Evolutionary conservation across 306 rosid species (phyloP), one percentile per base, ranked within the genome.

Genomic region (Astragalus glycyphyllos): DNA sequence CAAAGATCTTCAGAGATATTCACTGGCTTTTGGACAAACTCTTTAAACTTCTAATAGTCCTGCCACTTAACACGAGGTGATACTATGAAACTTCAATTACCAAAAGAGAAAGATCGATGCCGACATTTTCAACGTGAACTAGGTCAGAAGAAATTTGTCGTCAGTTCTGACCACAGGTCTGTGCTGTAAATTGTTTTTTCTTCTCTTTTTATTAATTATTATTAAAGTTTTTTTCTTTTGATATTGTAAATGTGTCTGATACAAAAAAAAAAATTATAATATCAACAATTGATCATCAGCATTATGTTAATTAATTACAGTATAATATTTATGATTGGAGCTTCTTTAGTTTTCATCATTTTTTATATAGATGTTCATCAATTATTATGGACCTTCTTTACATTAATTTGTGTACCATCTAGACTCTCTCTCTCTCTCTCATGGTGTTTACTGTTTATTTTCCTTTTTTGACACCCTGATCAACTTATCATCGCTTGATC

Each of bases 1-100:
- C 64, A 86, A 90, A 82, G 94, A 90, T 69, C 84, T 89, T 10
- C 98, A 88, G 69, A 89, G 87, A 79, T 88, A 90, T 49, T 87
- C 96, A 29, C 62, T 89, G 71, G 80, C 98, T 67, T 90, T 87
- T 75, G 92, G 96, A 72, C 92, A 90, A 60, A 84, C 90, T 54
- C 90, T 90, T 77, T 90, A 89, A 77, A 65, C 26, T 23, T 38
- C 34, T 4, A 29, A n/a, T 1, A 0, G 13, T 5, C n/a, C 14
- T 46, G 50, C 46, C 14, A 58, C 14, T 70, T 49, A 47, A 56
- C 81, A 66, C 65, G 35, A 70, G 65, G 65, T 64, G 31, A 2
- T 1, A 26, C 31, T 26, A 59, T 32, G 23, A 31, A 38, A 71
- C 56, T 35, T 65, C 49, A 72, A 65, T 26, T 26, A 26, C 34